Conservation (phyloP, 2,329 filamentous ascomycete species). For the Diaporthe ilicicola region DNA sequence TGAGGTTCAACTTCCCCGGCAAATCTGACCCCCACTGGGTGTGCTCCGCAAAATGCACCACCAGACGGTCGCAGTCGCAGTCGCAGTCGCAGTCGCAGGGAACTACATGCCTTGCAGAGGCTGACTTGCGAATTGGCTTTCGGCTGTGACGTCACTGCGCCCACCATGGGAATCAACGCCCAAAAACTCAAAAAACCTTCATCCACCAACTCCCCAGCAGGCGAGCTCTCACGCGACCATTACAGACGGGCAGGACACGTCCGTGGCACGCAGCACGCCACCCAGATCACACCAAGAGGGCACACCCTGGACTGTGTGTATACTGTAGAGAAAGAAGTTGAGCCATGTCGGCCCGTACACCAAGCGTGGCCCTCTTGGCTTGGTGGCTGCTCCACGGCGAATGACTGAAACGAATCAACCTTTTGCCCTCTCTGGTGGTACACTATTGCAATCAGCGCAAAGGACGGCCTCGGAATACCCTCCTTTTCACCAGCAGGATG, state of each 20-base stretch:
- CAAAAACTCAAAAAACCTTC: slow-evolving; percentile 13
- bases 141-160: slow-evolving; percentile 14
- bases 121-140: slow-evolving; percentile 22
- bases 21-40: slow-evolving; percentile 17
- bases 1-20: background rate
- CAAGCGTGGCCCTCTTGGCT: background rate
- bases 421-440: background rate
- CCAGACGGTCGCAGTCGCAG: no score
- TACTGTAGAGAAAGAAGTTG: background rate
- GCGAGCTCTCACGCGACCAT: background rate
- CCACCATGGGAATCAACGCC: background rate
- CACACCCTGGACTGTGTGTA: background rate
- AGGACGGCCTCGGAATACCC: background rate
- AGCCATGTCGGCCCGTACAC: background rate
- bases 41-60: background rate
- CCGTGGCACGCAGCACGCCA: background rate
- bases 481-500: slow-evolving; percentile 3
- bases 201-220: slow-evolving; percentile 1
- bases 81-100: no score
- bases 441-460: background rate
- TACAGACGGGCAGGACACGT: background rate
- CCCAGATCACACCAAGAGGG: background rate
- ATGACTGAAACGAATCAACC: background rate
- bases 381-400: background rate
- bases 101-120: background rate